Evolutionary conservation across 345 rosid species (phyloP).

Genomic region (Lumnitzera littorea): DNA sequence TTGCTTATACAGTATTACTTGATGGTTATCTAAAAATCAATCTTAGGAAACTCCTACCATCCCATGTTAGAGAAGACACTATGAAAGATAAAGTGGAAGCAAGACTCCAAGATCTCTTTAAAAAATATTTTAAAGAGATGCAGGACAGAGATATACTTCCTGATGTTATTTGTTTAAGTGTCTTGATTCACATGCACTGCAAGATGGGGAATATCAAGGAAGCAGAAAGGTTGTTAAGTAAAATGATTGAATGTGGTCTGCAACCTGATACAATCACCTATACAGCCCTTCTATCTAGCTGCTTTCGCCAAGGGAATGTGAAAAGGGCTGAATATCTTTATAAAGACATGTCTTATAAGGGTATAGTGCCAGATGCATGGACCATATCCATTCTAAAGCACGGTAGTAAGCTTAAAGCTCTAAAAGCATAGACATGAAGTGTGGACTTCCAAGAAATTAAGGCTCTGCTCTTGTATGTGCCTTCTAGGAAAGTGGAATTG

Average conservation of each 20-base stretch:
- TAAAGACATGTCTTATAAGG: conserved; percentile 29
- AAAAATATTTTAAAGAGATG: conserved; percentile 33
- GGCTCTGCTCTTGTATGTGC: no score
- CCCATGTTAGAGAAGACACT: conserved; percentile 8
- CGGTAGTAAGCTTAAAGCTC: no score
- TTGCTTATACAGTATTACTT: conserved; percentile 54
- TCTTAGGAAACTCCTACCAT: conserved; percentile 7
- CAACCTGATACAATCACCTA: conserved; percentile 55
- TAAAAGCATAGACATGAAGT: no score
- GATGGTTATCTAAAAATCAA: conserved; percentile 26
- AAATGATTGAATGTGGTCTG: conserved; percentile 48
- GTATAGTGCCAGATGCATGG: conserved; percentile 20
- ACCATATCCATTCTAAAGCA: not conserved
- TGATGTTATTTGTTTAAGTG: conserved; percentile 51
- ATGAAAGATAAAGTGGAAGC: conserved; percentile 4
- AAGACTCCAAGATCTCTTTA: conserved; percentile 9
- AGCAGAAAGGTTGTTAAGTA: conserved; percentile 32
- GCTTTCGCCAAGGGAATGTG: conserved; percentile 28
- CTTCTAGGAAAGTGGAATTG: no score
- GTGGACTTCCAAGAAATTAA: no score
- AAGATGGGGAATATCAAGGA: conserved; percentile 34
- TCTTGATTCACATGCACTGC: conserved; percentile 48
- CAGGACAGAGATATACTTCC: conserved; percentile 25
- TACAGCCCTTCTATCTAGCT: conserved; percentile 45
- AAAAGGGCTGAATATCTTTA: conserved; percentile 33